Evolutionary conservation across 257 asterid genomes (phyloP), one percentile per base, ranked within the genome.

Genomic region (Perilla frutescens): DNA sequence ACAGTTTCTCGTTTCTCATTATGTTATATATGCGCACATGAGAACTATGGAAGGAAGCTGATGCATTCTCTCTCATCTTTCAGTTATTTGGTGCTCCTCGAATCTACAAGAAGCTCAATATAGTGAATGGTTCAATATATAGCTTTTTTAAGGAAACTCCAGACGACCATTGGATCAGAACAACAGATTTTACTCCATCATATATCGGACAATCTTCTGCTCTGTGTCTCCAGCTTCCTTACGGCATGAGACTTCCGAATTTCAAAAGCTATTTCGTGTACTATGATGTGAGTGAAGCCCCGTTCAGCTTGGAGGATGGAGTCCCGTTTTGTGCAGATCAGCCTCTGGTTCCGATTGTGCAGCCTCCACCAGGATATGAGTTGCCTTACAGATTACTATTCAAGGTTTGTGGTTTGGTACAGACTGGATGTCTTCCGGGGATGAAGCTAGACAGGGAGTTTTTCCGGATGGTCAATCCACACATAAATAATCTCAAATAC

Each of bases 141-240:
- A 67, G 84, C 83, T 94, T 15, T 73, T 86, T 0, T 50, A 13
- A 0, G 79, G 87, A 86, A 41, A 68, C 85, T 56, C 88, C 81
- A 26, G 97, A 91, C 61, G 97, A 91, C 32, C 97, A 88, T 74
- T 94, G 98, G 97, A 80, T 90, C 15, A 85, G 99, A 77, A 91
- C 99, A 6, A 86, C 93, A 6, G 98, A 94, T 69, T 94, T 90
- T 63, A 81, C 98, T 49, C 64, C 74, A 48, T 81, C 82, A 9
- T 76, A 78, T 64, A 88, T 91, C 12, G 99, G 99, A 51, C 96
- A 90, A 62, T 87, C 99, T 61, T 91, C 99, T 15, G 88, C 96
- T 13, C 37, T 94, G 74, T 91, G 96, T 71, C 80, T 94, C 69
- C 82, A 87, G 84, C 87, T 94, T 70, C 90, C 88, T 26, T 8